Conservation (phyloP, 2,329 filamentous ascomycete genomes). For the Fusarium caatingaense region DNA sequence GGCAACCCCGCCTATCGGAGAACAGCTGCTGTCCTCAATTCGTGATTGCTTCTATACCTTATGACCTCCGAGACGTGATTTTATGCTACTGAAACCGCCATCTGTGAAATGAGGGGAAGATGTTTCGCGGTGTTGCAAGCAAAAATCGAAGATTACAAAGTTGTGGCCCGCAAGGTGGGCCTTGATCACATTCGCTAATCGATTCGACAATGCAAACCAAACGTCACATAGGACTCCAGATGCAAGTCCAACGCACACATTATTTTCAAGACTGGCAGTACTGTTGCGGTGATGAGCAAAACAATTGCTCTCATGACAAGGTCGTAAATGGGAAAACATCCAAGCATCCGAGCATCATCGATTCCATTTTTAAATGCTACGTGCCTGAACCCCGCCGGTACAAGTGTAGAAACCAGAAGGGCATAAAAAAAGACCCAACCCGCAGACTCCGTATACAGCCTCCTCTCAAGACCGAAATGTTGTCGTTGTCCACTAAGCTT, state of each 20-base stretch:
- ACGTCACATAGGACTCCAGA: constrained; percentile 6
- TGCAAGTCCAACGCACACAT: constrained; percentile 29
- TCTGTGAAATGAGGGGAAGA: background rate
- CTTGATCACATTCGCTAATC: background rate
- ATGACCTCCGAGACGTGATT: background rate
- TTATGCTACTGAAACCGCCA: background rate
- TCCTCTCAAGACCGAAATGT: constrained; percentile 63
- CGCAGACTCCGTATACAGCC: constrained; percentile 71
- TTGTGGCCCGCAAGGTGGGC: background rate
- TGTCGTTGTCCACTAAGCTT: constrained; percentile 59
- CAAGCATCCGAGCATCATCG: constrained; percentile 58
- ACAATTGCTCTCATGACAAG: constrained; percentile 31
- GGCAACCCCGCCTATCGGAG: background rate
- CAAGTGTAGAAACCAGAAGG: constrained; percentile 61
- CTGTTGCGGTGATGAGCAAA: constrained; percentile 22
- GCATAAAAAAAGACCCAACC: constrained; percentile 65
- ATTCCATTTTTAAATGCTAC: constrained; percentile 68
- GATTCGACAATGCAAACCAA: background rate
- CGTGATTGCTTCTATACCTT: background rate
- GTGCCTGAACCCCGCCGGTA: constrained; percentile 65
- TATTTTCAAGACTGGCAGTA: constrained; percentile 38
- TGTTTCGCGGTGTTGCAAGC: background rate
- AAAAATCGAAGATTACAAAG: background rate
- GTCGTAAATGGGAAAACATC: constrained; percentile 42
- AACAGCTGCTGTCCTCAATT: background rate